These are phyloP conservation scores for Alternaria incomplexa DNA, from an alignment of 2,329 filamentous ascomycete species.

Conservation along the genomic window DNA sequence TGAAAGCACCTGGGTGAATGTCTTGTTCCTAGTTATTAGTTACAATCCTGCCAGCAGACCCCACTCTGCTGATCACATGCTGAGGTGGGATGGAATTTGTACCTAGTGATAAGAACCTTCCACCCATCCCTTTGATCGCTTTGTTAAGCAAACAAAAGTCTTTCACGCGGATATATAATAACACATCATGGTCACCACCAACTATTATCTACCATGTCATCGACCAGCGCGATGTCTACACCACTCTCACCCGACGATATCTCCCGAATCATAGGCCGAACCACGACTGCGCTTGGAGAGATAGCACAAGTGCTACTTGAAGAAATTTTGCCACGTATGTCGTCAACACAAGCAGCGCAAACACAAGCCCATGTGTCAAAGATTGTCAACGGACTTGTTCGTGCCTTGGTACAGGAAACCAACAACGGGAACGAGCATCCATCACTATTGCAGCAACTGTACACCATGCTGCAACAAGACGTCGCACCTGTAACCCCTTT, in stretches of 20 bases:
- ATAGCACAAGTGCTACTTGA: background rate
- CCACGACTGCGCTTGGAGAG: background rate
- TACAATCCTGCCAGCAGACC: background rate
- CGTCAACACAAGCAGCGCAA: background rate
- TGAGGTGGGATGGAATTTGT: background rate
- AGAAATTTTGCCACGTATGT: background rate
- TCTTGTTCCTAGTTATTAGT: background rate
- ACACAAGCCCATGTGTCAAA: background rate
- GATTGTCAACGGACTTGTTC: background rate
- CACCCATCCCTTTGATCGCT: rapidly evolving
- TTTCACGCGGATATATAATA: background rate
- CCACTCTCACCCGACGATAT: background rate
- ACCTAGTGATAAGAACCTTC: background rate
- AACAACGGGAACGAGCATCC: background rate
- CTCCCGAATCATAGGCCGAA: background rate
- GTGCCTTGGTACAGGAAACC: background rate
- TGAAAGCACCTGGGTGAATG: background rate
- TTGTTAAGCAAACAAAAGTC: background rate
- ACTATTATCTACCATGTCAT: background rate
- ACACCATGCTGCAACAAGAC: background rate
- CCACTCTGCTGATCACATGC: background rate
- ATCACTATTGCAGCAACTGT: background rate
- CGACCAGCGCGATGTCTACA: background rate
- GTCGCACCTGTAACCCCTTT: background rate
- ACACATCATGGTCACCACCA: background rate